phyloP scores from a whole-genome alignment of 768 basidiomycete genomes.

The Amanita rubescens region DNA sequence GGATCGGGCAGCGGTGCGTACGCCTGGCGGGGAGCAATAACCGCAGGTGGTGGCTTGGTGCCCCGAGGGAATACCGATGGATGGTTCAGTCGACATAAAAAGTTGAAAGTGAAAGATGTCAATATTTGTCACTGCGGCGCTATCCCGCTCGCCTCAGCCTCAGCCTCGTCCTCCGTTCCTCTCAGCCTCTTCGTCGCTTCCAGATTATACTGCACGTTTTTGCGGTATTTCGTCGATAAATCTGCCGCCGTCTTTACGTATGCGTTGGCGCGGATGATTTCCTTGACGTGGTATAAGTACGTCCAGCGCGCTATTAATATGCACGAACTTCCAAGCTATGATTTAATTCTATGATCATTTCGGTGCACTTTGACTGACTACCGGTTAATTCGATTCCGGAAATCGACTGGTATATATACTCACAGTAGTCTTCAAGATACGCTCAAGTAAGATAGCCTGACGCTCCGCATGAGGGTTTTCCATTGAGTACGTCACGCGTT shows the following conservation, averaged over 20 bases:
- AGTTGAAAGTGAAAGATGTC: background rate
- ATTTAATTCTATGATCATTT: constrained; percentile 84
- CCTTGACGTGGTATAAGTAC: constrained; percentile 34
- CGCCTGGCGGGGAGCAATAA: constrained; percentile 56
- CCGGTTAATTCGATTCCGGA: background rate
- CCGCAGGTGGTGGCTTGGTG: constrained; percentile 45
- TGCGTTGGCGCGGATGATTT: constrained; percentile 72
- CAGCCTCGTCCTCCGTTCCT: background rate
- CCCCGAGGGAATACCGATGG: constrained; percentile 31
- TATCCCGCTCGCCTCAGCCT: background rate
- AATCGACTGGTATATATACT: constrained; percentile 19
- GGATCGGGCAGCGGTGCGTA: constrained; percentile 32
- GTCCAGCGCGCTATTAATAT: background rate
- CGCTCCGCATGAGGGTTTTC: constrained; percentile 94
- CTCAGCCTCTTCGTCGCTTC: constrained; percentile 44
- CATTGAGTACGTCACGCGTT: constrained; percentile 38
- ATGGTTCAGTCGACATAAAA: constrained; percentile 14
- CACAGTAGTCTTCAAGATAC: constrained; percentile 87
- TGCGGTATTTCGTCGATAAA: constrained; percentile 78
- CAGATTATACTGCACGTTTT: constrained; percentile 91
- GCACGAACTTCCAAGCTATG: constrained; percentile 71
- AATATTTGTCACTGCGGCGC: background rate
- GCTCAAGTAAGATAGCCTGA: constrained; percentile 83
- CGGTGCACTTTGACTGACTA: constrained; percentile 82
- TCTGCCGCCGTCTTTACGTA: constrained; percentile 77